Base-by-base conservation (phyloP, 1,139 yeast species). In the Suhomyces ambrosiae region DNA sequence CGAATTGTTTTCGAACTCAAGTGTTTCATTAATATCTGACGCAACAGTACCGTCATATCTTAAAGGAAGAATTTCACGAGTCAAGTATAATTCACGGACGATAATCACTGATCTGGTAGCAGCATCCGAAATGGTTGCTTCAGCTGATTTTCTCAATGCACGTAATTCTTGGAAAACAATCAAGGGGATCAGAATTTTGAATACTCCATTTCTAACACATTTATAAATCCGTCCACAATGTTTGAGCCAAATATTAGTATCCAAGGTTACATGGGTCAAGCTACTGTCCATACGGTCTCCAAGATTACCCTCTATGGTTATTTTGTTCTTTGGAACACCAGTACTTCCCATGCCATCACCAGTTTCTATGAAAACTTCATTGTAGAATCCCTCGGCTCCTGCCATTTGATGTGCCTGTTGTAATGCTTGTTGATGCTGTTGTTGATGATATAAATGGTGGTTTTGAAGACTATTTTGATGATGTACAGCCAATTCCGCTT, bases 21-120 rank as follows among this genome's bases (percentile, higher is more conserved):
- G 54, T 40, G 82, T 69, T 62, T 76, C 74, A 52, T 76, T 76
- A 39, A 79, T 68, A 42, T 76, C 77, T 24, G 73, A 65, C 1
- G 83, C 82, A 32, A 72, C 65, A 0, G 79, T 65, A 14, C 83
- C 83, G 54, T 78, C 81, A 33, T 76, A 76, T 41, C 82, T 61
- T 29, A 77, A 60, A 2, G 78, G 78, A 17, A 71, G 42, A 49
- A 76, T 58, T 38, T 71, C 78, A 44, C 74, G 68, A 32, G 84
- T 81, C 19, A 73, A 59, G 50, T 80, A 81, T 38, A 85, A 63
- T 50, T 83, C 89, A 43, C 90, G 68, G 22, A 84, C 74, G 5
- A 84, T 81, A 12, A 84, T 82, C 12, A 85, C 89, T 2, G 89
- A 85, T 41, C 92, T 65, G 0, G 92, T 84, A 1, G 92, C 92